These are phyloP conservation scores for Phtheirospermum japonicum DNA, from an alignment of 257 asterid species.

Conservation along the genomic window DNA sequence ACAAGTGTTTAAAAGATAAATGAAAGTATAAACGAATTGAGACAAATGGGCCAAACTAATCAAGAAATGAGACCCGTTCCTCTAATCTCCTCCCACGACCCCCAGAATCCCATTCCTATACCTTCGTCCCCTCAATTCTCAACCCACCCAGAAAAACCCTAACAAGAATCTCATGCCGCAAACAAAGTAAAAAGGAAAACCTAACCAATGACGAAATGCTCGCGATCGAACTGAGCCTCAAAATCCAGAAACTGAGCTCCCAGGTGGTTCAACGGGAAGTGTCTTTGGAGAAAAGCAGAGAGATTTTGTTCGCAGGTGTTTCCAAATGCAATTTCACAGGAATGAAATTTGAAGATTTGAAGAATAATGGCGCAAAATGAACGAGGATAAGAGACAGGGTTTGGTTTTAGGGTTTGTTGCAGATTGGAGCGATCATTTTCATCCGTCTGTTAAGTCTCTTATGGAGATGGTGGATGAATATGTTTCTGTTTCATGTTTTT, in stretches of 20 bases:
- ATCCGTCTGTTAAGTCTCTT: conserved; percentile 71
- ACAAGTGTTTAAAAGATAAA: too few species aligned
- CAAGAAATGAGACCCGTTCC: too few species aligned
- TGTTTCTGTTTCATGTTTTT: conserved; percentile 39
- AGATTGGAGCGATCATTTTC: conserved; percentile 67
- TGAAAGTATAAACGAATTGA: too few species aligned
- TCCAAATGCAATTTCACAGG: conserved; percentile 52
- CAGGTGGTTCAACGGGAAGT: too few species aligned
- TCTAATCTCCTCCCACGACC: conserved; percentile 32
- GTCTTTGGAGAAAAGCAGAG: conserved; percentile 63
- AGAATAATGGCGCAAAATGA: conserved; percentile 58
- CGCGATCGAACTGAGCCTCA: too few species aligned
- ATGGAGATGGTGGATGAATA: conserved; percentile 61
- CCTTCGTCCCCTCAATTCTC: conserved; percentile 22
- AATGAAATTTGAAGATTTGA: conserved; percentile 49
- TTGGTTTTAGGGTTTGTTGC: conserved; percentile 56
- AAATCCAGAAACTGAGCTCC: too few species aligned
- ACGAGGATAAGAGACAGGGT: conserved; percentile 51
- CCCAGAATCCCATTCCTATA: conserved; percentile 23
- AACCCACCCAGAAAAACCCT: conserved; percentile 24
- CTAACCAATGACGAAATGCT: too few species aligned
- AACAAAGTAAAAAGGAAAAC: too few species aligned
- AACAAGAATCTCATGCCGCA: too few species aligned
- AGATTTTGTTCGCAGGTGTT: conserved; percentile 60
- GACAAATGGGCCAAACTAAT: too few species aligned